Base-by-base conservation (phyloP, 2,329 filamentous ascomycete species). In the Microdochium bolleyi region DNA sequence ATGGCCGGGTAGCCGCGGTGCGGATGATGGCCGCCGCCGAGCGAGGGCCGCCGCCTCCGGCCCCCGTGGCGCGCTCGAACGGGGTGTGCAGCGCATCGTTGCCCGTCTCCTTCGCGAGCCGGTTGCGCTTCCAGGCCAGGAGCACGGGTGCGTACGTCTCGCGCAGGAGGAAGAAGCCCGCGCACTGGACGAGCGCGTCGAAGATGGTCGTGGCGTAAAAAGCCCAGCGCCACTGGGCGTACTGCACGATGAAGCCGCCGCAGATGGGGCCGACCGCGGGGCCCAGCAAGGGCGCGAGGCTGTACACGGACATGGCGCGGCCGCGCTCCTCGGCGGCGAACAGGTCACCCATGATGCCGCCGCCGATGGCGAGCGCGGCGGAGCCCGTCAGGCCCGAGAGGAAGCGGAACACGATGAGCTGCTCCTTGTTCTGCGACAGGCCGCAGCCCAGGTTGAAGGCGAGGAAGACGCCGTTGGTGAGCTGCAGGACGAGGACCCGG, bases 141-240 rank as follows among this genome's bases (percentile, higher is more conserved):
- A 90, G 73, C 19, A 79, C 79, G 0, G 85, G 83, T 0, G 76
- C 79, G 64, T 87, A 88, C 2, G 84, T 87, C 62, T 88, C 85
- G 52, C 78, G 76, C 1, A 84, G 78, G 64, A 85, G 77, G 49
- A 88, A 65, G 4, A 85, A 25, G 1, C 69, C 85, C 8, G 77
- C 68, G 11, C 77, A 54, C 62, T 88, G 84, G 50, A 89, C 78
- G 13, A 80, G 54, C 1, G 74, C 84, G 53, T 83, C 81, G 10
- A 70, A 68, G 53, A 89, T 84, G 1, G 82, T 80, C 1, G 83
- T 86, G 0, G 81, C 74, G 68, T 79, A 88, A 69, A 89, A 90
- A 8, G 82, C 79, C 87, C 87, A 90, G 38, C 85, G 77, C 87
- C 87, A 90, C 1, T 77, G 82, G 8, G 78, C 82, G 62, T 78